A percentile compares a stretch with the other conserved stretches of the same genome.
Conservation (phyloP, 345 rosid species). For the Bretschneidera sinensis region DNA sequence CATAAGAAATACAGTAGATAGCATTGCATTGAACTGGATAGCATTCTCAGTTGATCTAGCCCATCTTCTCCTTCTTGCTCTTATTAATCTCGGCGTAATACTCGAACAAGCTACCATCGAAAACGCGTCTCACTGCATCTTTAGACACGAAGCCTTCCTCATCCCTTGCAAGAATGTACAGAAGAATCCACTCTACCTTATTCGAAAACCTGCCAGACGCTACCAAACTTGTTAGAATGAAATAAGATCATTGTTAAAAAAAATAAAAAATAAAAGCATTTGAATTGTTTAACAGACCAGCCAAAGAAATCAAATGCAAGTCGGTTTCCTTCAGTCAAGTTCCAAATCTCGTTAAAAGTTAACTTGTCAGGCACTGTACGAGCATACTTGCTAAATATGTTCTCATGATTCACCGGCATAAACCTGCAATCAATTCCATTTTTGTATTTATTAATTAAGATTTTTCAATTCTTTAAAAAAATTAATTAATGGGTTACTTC, state of each 20-base stretch:
- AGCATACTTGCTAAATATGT: slow-evolving; percentile 75
- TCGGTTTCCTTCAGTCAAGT: slow-evolving; percentile 70
- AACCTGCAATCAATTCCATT: slow-evolving; percentile 31
- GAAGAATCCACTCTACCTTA: slow-evolving; percentile 58
- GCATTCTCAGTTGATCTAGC: too few relatives aligned
- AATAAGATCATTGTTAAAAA: too few relatives aligned
- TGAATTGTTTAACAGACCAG: slow-evolving; percentile 34
- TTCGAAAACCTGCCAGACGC: slow-evolving; percentile 42
- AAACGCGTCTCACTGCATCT: slow-evolving; percentile 73
- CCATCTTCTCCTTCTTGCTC: too few relatives aligned
- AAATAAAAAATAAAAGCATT: too few relatives aligned
- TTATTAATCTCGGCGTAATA: slow-evolving; percentile 56
- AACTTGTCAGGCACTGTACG: slow-evolving; percentile 57
- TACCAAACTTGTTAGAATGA: too few relatives aligned
- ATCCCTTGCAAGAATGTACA: slow-evolving; percentile 62
- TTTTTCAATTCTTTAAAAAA: too few relatives aligned
- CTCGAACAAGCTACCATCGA: slow-evolving; percentile 78
- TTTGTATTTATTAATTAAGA: too few relatives aligned
- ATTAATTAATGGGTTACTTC: too few relatives aligned
- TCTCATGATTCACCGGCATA: slow-evolving; percentile 51
- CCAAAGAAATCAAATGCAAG: slow-evolving; percentile 56
- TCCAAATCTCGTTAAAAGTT: slow-evolving; percentile 61
- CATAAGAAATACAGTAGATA: too few relatives aligned
- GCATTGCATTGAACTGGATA: too few relatives aligned
- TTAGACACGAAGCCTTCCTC: slow-evolving; percentile 65